Percentiles rank a stretch among this genome's conserved stretches.
Conservation (phyloP, 305 asterid species). For the Fraxinus xanthoxyloides region DNA sequence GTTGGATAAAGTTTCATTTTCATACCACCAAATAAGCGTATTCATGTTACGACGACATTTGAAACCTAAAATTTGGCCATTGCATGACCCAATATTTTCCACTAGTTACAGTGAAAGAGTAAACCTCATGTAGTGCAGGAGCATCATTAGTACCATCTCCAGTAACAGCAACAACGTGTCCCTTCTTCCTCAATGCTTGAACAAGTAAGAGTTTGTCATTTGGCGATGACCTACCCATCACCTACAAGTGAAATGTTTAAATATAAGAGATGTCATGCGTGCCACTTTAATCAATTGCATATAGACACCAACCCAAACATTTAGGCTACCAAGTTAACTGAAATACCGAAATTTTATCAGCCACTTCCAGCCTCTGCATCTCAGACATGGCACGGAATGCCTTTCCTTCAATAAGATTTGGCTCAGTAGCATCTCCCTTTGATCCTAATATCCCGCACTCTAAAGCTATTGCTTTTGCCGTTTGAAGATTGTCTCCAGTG, state of each 20-base stretch:
- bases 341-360: conserved; percentile 89
- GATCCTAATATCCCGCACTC: conserved; percentile 91
- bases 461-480: conserved; percentile 89
- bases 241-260: conserved; percentile 41
- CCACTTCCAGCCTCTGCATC: conserved; percentile 60
- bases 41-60: neutral
- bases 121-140: conserved; percentile 96
- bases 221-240: conserved; percentile 99
- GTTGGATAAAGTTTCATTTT: neutral
- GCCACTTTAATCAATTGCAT: conserved; percentile 3
- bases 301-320: neutral
- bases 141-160: conserved; percentile 99
- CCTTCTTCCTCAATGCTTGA: conserved; percentile 86
- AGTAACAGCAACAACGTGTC: conserved; percentile 96
- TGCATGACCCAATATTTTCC: neutral
- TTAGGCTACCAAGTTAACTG: conserved; percentile 7
- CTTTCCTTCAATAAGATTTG: conserved; percentile 89
- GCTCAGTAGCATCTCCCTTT: conserved; percentile 71
- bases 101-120: conserved; percentile 19
- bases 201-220: conserved; percentile 91
- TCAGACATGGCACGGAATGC: conserved; percentile 66
- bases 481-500: conserved; percentile 91
- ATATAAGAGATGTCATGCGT: conserved; percentile 7
- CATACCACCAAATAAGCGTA: neutral
- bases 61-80: neutral